A percentile compares a stretch with the other conserved stretches of the same genome.
Evolutionary conservation across 257 asterid species (phyloP).

Genomic region (Solanum ossicruentum): DNA sequence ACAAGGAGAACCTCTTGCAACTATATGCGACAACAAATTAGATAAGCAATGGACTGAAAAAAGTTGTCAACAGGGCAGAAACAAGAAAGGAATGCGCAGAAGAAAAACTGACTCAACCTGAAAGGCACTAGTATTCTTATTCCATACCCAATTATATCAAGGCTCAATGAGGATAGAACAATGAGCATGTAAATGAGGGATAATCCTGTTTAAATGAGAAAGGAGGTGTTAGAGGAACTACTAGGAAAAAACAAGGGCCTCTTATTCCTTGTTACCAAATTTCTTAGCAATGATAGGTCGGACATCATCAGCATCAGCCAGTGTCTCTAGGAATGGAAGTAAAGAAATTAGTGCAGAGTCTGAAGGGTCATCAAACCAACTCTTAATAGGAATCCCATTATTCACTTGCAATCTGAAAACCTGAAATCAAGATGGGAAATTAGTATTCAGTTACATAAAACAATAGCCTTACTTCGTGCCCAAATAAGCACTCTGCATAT

Average conservation of each 20-base stretch:
- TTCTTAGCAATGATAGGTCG: conserved; percentile 88
- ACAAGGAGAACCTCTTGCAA: conserved; percentile 21
- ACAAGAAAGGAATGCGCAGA: background rate
- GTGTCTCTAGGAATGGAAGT: conserved; percentile 85
- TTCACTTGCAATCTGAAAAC: conserved; percentile 91
- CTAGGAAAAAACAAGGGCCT: conserved; percentile 38
- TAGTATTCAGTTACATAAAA: background rate
- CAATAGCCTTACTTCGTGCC: background rate
- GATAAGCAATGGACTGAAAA: conserved; percentile 19
- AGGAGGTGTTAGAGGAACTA: conserved; percentile 29
- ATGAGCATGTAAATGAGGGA: conserved; percentile 34
- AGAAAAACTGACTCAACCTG: conserved; percentile 19
- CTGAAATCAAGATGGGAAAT: conserved; percentile 30
- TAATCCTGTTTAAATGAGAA: conserved; percentile 2
- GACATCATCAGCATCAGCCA: conserved; percentile 83
- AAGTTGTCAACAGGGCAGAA: conserved; percentile 5
- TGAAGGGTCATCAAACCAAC: conserved; percentile 93
- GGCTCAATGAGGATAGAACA: conserved; percentile 32
- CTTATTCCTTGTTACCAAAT: conserved; percentile 97
- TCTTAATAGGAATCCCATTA: conserved; percentile 95
- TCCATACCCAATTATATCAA: conserved; percentile 28
- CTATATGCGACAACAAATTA: conserved; percentile 36
- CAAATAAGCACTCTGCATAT: background rate
- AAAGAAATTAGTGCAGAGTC: conserved; percentile 67
- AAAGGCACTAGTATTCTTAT: conserved; percentile 21